Base-by-base conservation (phyloP, 2,329 filamentous ascomycete species). In the Sclerotinia minor region DNA sequence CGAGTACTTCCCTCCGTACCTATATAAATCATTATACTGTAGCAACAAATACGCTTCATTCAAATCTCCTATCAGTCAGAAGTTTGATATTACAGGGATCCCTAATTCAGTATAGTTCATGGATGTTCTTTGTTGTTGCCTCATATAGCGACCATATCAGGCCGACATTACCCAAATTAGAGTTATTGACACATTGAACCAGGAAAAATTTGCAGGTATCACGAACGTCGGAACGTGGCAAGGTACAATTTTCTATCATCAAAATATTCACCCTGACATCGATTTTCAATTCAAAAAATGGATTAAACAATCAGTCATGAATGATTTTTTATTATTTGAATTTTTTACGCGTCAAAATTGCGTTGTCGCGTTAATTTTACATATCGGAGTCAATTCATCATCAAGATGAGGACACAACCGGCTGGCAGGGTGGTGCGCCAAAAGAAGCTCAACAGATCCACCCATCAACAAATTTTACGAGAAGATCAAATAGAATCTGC, bases 401-500 rank as follows among this genome's bases (percentile, higher is more conserved):
- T 67, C 72, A 70, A 35, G 19, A 72, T 71, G 72, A 69, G 70
- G 38, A 64, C 72, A 54, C 67, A 70, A 65, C 69, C 67, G 29
- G 66, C 68, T 78, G 80, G 78, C 76, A 67, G 78, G 77, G 78
- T 75, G 74, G 81, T 71, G 61, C 65, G 74, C 55, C 69, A 72
- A 55, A 70, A 92, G 83, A 98, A 98, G 84, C 87, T 77, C 47
- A 70, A 69, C 57, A 73, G 73, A 70, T 68, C 68, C 49, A 72
- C 71, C 50, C 69, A 68, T 7, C 76, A 76, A 70, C 71, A 67
- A 32, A 72, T 99, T 75, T 86, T 97, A 77, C 88, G 91, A 79
- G 94, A 98, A 82, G 86, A 92, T 80, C 92, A 98, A 78, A 90
- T 98, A 81, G 93, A 97, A 78, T 85, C 90, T 77, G 86, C 84